These are phyloP conservation scores for Eucalyptus lansdowneana DNA, from an alignment of 345 rosid species.

Conservation along the genomic window DNA sequence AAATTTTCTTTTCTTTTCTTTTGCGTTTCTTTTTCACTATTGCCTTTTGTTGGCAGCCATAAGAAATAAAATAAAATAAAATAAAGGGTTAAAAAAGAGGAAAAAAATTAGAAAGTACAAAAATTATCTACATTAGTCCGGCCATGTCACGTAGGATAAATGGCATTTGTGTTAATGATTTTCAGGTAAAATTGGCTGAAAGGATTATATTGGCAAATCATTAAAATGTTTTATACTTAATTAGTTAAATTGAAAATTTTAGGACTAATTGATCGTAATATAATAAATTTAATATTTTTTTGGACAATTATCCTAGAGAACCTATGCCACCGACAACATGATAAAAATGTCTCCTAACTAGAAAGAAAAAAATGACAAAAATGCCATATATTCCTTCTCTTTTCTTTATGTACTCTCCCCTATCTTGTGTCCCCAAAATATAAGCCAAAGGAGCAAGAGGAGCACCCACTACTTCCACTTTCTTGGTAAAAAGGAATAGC, in stretches of 20 bases:
- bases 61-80: too few species aligned
- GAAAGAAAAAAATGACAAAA: not conserved
- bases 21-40: fast-evolving
- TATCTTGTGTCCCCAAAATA: not conserved
- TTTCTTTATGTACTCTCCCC: not conserved
- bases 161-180: not conserved
- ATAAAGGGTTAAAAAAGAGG: not conserved
- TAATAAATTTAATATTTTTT: too few species aligned
- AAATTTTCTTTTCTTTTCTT: too few species aligned
- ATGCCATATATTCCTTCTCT: not conserved
- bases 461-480: not conserved
- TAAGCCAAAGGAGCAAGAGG: not conserved
- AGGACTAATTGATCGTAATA: not conserved
- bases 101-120: too few species aligned
- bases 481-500: not conserved
- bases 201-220: fast-evolving
- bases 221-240: too few species aligned
- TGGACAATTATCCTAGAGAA: not conserved
- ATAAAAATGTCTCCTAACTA: not conserved
- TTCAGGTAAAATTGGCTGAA: fast-evolving
- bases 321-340: not conserved
- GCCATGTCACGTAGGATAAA: not conserved
- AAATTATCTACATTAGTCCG: fast-evolving
- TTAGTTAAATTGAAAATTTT: too few species aligned
- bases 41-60: too few species aligned